These are phyloP conservation scores for Mediolabrus comicus DNA, from an alignment of 108 stramenopile species.

Conservation along the genomic window DNA sequence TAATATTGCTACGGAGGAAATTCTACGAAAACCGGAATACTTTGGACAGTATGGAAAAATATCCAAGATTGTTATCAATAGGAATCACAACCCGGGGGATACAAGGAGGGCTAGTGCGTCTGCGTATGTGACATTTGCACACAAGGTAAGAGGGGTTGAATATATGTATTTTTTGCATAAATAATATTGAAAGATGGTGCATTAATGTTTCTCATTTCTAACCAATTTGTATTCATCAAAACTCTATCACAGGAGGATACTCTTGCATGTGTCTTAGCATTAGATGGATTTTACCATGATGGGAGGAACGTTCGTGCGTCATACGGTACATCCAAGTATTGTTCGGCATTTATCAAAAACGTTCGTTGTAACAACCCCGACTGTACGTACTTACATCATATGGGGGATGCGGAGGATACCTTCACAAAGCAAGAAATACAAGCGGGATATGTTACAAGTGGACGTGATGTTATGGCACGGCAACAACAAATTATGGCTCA, in stretches of 20 bases:
- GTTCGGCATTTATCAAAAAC: conserved; percentile 95
- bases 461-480: conserved; percentile 80
- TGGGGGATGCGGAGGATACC: conserved; percentile 95
- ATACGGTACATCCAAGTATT: conserved; percentile 99
- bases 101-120: conserved; percentile 73
- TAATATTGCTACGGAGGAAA: conserved; percentile 82
- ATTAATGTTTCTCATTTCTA: neutral
- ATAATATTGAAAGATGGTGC: neutral
- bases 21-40: conserved; percentile 85
- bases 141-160: conserved; percentile 67
- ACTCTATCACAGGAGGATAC: conserved; percentile 79
- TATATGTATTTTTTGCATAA: conserved; percentile 13
- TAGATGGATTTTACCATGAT: conserved; percentile 91
- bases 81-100: conserved; percentile 74
- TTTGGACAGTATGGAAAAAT: conserved; percentile 98
- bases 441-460: conserved; percentile 89
- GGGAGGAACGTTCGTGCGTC: conserved; percentile 91
- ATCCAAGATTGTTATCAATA: conserved; percentile 93
- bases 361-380: conserved; percentile 98
- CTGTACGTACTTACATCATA: conserved; percentile 95
- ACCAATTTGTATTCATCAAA: neutral
- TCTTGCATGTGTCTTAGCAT: conserved; percentile 82
- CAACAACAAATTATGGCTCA: conserved; percentile 85
- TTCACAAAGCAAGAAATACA: conserved; percentile 94
- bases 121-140: conserved; percentile 96